Percentiles rank a stretch among this genome's conserved stretches.
Conservation (phyloP, 2,329 filamentous ascomycete genomes). For the Epichloe bromicola region DNA sequence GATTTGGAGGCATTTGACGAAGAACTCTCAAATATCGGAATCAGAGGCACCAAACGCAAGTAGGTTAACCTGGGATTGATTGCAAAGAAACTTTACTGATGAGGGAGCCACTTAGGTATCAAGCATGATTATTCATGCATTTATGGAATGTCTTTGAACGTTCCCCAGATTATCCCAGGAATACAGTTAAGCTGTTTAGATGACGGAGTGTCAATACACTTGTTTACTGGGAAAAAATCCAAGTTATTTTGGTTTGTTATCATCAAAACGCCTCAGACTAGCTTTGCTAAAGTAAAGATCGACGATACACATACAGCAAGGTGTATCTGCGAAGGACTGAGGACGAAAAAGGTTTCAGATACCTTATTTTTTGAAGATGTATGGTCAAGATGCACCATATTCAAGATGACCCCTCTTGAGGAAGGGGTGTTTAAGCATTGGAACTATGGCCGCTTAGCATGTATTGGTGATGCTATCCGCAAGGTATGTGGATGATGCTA, state of each 20-base stretch:
- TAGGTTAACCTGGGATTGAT: background rate
- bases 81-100: background rate
- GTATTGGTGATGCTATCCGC: slow-evolving; percentile 21
- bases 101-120: slow-evolving; percentile 1
- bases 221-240: slow-evolving; percentile 1
- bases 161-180: slow-evolving; percentile 1
- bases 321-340: slow-evolving; percentile 13
- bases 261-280: slow-evolving; percentile 7
- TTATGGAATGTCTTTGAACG: slow-evolving; percentile 2
- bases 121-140: slow-evolving; percentile 4
- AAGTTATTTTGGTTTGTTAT: slow-evolving; percentile 5
- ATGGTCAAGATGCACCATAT: slow-evolving; percentile 12
- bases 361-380: slow-evolving; percentile 21
- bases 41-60: slow-evolving; percentile 10
- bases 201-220: slow-evolving; percentile 1
- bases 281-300: slow-evolving; percentile 15
- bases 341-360: slow-evolving; percentile 14
- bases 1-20: slow-evolving; percentile 14
- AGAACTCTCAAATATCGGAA: slow-evolving; percentile 5
- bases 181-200: slow-evolving; percentile 1
- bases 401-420: slow-evolving; percentile 16
- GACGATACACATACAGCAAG: background rate
- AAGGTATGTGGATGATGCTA: slow-evolving; percentile 10
- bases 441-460: slow-evolving; percentile 17
- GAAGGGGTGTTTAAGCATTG: slow-evolving; percentile 20